Evolutionary conservation across 2,329 filamentous ascomycete species (phyloP).

Genomic region (Penicillium fuscoglaucum): DNA sequence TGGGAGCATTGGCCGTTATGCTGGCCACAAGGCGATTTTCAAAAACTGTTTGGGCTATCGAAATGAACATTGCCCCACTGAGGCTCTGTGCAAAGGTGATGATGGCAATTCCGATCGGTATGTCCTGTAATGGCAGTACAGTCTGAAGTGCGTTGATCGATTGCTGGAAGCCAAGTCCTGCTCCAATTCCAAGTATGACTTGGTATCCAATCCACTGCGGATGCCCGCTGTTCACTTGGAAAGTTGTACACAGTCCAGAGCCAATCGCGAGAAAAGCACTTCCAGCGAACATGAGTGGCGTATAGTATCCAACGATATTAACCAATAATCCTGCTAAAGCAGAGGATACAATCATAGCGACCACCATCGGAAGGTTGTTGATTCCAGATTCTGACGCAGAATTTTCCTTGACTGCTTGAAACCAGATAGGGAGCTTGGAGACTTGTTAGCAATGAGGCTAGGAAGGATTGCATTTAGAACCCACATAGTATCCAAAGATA

Average conservation of each 20-base stretch:
- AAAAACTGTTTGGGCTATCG: constrained; percentile 43
- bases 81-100: constrained; percentile 42
- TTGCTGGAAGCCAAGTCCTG: constrained; percentile 40
- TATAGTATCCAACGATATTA: constrained; percentile 42
- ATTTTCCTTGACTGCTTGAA: constrained; percentile 40
- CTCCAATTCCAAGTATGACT: constrained; percentile 37
- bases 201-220: constrained; percentile 43
- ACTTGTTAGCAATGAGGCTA: background rate
- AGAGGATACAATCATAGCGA: constrained; percentile 35
- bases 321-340: constrained; percentile 35
- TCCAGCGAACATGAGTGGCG: constrained; percentile 39
- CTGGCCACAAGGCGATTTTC: constrained; percentile 34
- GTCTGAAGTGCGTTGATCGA: constrained; percentile 40
- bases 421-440: constrained; percentile 46
- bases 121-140: constrained; percentile 32
- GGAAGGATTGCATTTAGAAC: background rate
- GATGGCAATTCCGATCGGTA: constrained; percentile 39
- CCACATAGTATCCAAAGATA: constrained; percentile 48
- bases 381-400: constrained; percentile 40
- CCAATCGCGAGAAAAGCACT: constrained; percentile 36
- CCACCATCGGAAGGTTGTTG: constrained; percentile 39
- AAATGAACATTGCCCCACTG: constrained; percentile 41
- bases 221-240: constrained; percentile 30
- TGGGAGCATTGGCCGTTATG: constrained; percentile 27
- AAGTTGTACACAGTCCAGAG: constrained; percentile 39